phyloP scores from a whole-genome alignment of 352 stramenopile genomes.

The Peronosclerospora sorghi region DNA sequence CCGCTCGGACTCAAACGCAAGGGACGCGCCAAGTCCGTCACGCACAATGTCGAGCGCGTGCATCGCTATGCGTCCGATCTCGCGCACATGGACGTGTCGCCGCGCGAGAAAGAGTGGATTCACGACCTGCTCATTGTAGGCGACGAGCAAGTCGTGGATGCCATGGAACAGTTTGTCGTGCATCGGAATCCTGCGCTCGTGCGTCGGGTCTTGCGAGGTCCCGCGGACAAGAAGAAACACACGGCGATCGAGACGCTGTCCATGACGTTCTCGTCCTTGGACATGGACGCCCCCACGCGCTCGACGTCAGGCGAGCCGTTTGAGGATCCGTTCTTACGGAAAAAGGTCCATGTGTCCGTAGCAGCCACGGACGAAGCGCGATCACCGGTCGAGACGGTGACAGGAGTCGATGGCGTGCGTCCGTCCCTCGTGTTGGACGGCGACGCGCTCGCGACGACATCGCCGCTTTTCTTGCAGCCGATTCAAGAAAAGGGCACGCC shows the following conservation, averaged over 20 bases:
- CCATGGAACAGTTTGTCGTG: conserved; percentile 67
- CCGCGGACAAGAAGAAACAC: conserved; percentile 15
- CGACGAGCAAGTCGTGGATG: conserved; percentile 64
- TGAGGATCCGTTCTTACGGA: conserved; percentile 36
- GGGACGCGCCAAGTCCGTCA: conserved; percentile 51
- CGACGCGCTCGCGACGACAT: conserved; percentile 30
- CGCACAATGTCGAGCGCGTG: conserved; percentile 53
- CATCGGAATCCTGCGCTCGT: conserved; percentile 42
- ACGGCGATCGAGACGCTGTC: conserved; percentile 41
- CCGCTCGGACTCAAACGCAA: conserved; percentile 58
- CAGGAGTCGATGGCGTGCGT: conserved; percentile 10
- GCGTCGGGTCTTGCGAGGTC: conserved; percentile 37
- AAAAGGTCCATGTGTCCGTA: conserved; percentile 34
- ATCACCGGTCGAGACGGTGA: conserved; percentile 9
- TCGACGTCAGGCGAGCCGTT: conserved; percentile 7
- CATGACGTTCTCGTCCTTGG: conserved; percentile 38
- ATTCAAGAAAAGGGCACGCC: conserved; percentile 59
- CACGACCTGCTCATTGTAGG: conserved; percentile 61
- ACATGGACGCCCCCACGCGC: conserved; percentile 35
- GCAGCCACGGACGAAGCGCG: conserved; percentile 4
- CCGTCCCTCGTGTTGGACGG: conserved; percentile 57
- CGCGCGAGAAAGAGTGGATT: conserved; percentile 44
- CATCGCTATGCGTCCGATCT: conserved; percentile 55
- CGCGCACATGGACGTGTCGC: conserved; percentile 60
- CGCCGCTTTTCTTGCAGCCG: conserved; percentile 45